Percentiles rank a stretch among this genome's conserved stretches.
These are phyloP conservation scores for Nakaseomyces nivariensis DNA, from an alignment of 1,139 yeast genomes.

Conservation along the genomic window DNA sequence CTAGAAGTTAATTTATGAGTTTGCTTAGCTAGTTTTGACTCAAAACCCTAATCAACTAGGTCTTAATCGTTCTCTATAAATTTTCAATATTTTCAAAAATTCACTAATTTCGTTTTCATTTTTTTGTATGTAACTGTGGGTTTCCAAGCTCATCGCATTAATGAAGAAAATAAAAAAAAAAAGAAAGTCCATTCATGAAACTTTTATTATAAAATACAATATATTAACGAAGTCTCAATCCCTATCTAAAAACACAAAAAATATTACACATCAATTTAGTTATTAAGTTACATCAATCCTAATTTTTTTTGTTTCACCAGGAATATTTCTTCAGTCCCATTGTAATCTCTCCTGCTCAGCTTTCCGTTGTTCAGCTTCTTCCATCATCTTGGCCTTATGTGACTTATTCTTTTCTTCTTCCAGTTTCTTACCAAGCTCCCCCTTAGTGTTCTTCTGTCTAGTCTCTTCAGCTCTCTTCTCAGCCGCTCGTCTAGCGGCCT, in stretches of 20 bases:
- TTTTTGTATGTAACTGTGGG: not conserved
- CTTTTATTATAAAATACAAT: too few relatives aligned
- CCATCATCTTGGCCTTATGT: slow-evolving; percentile 15
- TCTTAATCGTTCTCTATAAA: too few relatives aligned
- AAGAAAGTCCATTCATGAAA: not conserved
- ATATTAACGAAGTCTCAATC: too few relatives aligned
- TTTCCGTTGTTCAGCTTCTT: slow-evolving; percentile 13
- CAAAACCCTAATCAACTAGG: too few relatives aligned
- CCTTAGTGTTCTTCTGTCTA: slow-evolving; percentile 18
- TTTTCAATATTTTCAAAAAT: too few relatives aligned
- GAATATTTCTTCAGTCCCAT: not conserved
- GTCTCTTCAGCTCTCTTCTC: slow-evolving; percentile 22
- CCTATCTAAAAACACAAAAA: too few relatives aligned
- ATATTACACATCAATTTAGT: too few relatives aligned
- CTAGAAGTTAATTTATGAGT: too few relatives aligned
- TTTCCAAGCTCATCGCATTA: not conserved
- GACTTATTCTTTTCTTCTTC: slow-evolving; percentile 24
- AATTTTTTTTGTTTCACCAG: too few relatives aligned
- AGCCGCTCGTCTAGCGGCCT: slow-evolving; percentile 29
- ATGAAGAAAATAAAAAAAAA: not conserved
- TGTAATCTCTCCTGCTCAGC: slow-evolving; percentile 5
- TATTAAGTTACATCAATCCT: too few relatives aligned
- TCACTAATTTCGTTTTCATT: too few relatives aligned
- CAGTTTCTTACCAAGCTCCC: slow-evolving; percentile 23
- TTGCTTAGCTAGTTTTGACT: not conserved